Conservation (phyloP, 1,284 basidiomycete genomes). For the Moesziomyces antarcticus region DNA sequence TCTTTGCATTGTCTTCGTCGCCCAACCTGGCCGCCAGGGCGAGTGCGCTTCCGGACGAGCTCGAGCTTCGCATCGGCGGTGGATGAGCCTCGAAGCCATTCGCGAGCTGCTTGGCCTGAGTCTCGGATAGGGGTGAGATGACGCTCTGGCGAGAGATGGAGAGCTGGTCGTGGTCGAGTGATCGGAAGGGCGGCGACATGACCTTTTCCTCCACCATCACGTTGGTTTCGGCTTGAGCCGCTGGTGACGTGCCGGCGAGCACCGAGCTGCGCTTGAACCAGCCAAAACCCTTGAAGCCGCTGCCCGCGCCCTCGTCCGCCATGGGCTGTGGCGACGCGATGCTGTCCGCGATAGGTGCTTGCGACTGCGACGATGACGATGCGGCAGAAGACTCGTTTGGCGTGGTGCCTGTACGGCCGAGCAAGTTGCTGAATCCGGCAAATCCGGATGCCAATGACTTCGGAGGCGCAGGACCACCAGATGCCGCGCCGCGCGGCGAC, state of each 20-base stretch:
- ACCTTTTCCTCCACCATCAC: slow-evolving; percentile 39
- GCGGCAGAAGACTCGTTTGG: slow-evolving; percentile 1
- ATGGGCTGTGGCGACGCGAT: slow-evolving; percentile 7
- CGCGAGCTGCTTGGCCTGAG: neutral
- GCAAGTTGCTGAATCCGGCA: slow-evolving; percentile 35
- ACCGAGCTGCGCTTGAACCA: slow-evolving; percentile 50
- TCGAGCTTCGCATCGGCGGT: slow-evolving; percentile 9
- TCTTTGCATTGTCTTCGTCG: slow-evolving; percentile 17
- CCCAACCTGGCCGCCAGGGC: slow-evolving; percentile 22
- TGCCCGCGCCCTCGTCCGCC: slow-evolving; percentile 12
- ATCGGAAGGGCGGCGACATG: slow-evolving; percentile 46
- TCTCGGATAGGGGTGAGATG: slow-evolving; percentile 10
- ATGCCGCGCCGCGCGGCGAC: slow-evolving; percentile 5
- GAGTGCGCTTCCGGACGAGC: slow-evolving; percentile 16
- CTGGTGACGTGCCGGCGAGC: slow-evolving; percentile 1
- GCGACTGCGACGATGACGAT: neutral
- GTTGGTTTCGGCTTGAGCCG: slow-evolving; percentile 1
- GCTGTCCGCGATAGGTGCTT: neutral
- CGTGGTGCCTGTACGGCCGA: slow-evolving; percentile 16
- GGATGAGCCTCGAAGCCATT: neutral
- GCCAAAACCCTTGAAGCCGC: slow-evolving; percentile 40
- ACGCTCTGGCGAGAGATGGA: slow-evolving; percentile 35
- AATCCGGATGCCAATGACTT: slow-evolving; percentile 35
- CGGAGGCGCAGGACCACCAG: slow-evolving; percentile 1
- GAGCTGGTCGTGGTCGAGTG: slow-evolving; percentile 50